Evolutionary conservation across 1,284 basidiomycete genomes (phyloP), one percentile per base, ranked within the genome.

Genomic region (Psilocybe mexicana): DNA sequence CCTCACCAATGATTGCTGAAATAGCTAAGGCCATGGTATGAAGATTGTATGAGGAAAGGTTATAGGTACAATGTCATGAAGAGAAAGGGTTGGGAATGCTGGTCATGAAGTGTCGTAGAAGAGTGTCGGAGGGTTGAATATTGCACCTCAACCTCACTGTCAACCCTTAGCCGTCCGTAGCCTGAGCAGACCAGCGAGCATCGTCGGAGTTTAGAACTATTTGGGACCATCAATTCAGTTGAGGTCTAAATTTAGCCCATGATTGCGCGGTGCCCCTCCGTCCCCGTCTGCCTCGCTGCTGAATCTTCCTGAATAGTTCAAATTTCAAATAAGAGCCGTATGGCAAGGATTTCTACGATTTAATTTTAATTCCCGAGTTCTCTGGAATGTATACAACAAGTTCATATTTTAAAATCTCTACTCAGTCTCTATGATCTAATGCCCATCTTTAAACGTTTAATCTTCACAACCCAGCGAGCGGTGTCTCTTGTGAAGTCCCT

Each of bases 401-500:
- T 33, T 33, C 8, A 33, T 8, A 33, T 33, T 33, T 4, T 33
- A 33, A 33, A 33, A 33, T 33, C 5, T 33, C 30, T 33, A 33
- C 4, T 33, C 8, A 6, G 30, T 33, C 4, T 8, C 30, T 33
- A 33, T 24, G 25, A 45, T 45, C 18, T 45, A 45, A 6, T 24
- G 43, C 43, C 18, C 43, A 45, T 25, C 24, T 45, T 45, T 25
- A 11, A 23, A 24, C 24, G 10, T 24, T 11, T 6, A 23, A 24
- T 6, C 5, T 43, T n/a, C 8, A 54, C 57, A 57, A 36, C 50
- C 59, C 52, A 58, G 55, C 49, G 25, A 63, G 45, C 12, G 58
- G 58, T 6, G 60, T 65, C 45, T 74, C 72, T 5, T 65, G 60
- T 4, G 69, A 62, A 3, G 67, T 70, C 28, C 80, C 79, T 56